These are phyloP conservation scores for Daphne laureola DNA, from an alignment of 441 rosid genomes.

Conservation along the genomic window DNA sequence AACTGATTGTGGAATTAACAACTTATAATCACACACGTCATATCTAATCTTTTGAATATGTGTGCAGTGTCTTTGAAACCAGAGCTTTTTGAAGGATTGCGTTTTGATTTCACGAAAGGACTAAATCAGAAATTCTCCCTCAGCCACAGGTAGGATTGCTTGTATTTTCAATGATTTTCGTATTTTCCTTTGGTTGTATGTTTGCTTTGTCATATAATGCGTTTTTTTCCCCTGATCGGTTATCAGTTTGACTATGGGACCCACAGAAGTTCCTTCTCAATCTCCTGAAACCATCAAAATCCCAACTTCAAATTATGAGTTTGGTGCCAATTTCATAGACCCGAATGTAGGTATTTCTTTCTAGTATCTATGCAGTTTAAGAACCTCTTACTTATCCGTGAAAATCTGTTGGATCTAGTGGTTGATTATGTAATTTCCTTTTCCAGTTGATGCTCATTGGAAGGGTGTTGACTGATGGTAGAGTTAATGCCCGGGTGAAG, in stretches of 20 bases:
- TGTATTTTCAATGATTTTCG: background rate
- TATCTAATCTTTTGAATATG: conserved; percentile 13
- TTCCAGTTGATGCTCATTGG: conserved; percentile 83
- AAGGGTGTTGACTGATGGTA: conserved; percentile 84
- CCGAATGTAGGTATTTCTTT: conserved; percentile 40
- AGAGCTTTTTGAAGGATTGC: conserved; percentile 86
- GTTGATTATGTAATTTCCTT: conserved; percentile 10
- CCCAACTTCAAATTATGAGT: conserved; percentile 85
- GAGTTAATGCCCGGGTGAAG: conserved; percentile 80
- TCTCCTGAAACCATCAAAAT: conserved; percentile 74
- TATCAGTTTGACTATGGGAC: conserved; percentile 82
- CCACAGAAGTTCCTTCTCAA: conserved; percentile 83
- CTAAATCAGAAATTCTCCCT: conserved; percentile 82
- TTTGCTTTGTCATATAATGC: conserved; percentile 3
- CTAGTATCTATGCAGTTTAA: conserved; percentile 4
- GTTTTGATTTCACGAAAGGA: conserved; percentile 89
- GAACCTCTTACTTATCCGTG: background rate
- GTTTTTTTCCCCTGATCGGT: conserved; percentile 8
- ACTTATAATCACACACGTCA: background rate
- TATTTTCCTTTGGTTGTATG: conserved; percentile 6
- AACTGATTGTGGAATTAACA: no score
- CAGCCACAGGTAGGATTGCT: conserved; percentile 57
- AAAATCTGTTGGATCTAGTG: conserved; percentile 7
- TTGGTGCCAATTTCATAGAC: conserved; percentile 81
- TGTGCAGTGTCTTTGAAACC: conserved; percentile 91